Evolutionary conservation across 2,329 filamentous ascomycete genomes (phyloP).

Genomic region (Stagonosporopsis rhizophila): DNA sequence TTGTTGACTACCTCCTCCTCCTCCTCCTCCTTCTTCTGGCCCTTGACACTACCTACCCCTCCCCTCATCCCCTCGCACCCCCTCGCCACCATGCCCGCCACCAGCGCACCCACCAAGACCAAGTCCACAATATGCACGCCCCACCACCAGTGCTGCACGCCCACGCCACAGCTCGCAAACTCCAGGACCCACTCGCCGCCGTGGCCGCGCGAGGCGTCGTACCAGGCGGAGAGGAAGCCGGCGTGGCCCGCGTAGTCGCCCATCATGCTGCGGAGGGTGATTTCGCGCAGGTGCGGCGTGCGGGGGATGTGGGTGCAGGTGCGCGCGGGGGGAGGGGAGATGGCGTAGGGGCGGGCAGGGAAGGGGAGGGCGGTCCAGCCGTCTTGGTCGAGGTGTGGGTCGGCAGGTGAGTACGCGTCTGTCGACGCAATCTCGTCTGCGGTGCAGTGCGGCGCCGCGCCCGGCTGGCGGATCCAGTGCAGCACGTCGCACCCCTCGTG

Average conservation of each 20-base stretch:
- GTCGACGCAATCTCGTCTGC: conserved; percentile 13
- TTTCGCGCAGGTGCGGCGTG: conserved; percentile 74
- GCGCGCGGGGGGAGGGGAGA: conserved; percentile 52
- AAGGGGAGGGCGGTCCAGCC: conserved; percentile 36
- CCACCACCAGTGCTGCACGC: conserved; percentile 96
- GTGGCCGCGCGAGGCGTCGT: conserved; percentile 70
- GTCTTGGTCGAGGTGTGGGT: background rate
- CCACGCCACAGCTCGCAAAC: conserved; percentile 78
- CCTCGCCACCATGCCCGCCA: no score
- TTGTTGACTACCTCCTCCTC: no score
- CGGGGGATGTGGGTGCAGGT: conserved; percentile 25
- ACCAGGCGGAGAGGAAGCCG: conserved; percentile 88
- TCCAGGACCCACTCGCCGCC: conserved; percentile 87
- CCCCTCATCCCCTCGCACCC: background rate
- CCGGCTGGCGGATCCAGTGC: conserved; percentile 64
- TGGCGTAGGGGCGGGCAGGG: conserved; percentile 26
- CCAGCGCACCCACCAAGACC: no score
- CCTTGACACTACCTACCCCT: no score
- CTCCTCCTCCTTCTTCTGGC: no score
- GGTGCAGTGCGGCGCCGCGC: conserved; percentile 20
- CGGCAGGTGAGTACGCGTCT: conserved; percentile 27
- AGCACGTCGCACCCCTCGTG: conserved; percentile 92
- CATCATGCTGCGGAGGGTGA: conserved; percentile 98
- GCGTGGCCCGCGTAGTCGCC: conserved; percentile 93
- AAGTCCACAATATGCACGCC: conserved; percentile 69